phyloP scores from a whole-genome alignment of 305 asterid species.

The Fraxinus albicans region DNA sequence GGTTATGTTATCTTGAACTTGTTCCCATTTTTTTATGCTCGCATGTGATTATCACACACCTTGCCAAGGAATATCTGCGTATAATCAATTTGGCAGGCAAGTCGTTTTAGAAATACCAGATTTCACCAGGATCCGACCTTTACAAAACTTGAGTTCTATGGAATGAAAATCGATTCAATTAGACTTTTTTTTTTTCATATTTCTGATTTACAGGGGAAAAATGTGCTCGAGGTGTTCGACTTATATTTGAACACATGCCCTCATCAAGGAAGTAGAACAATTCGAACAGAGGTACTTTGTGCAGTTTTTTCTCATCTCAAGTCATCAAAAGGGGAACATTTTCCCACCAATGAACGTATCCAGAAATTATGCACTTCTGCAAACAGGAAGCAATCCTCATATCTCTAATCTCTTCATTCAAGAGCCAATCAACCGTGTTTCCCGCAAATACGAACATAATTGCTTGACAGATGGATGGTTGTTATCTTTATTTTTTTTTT shows the following conservation, averaged over 20 bases:
- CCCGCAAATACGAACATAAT: slow-evolving; percentile 18
- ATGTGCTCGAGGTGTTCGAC: slow-evolving; percentile 59
- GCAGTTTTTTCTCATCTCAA: not conserved
- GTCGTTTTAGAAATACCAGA: not conserved
- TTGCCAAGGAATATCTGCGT: not conserved
- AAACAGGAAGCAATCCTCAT: slow-evolving; percentile 83
- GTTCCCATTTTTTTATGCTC: not conserved
- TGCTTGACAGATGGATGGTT: too few relatives aligned
- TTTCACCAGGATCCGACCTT: not conserved
- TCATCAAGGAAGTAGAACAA: slow-evolving; percentile 91
- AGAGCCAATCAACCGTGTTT: slow-evolving; percentile 64
- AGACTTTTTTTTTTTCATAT: not conserved
- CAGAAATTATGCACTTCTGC: not conserved
- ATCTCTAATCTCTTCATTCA: slow-evolving; percentile 60
- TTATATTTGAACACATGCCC: slow-evolving; percentile 86
- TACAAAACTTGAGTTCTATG: not conserved
- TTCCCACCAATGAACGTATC: not conserved
- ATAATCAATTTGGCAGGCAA: not conserved
- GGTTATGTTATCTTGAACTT: not conserved
- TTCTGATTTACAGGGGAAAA: slow-evolving; percentile 56
- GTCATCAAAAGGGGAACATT: not conserved
- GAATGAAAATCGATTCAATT: not conserved
- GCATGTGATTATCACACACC: not conserved
- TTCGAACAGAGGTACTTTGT: slow-evolving; percentile 74
- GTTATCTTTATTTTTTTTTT: too few relatives aligned